Base-by-base conservation (phyloP, 257 asterid genomes). In the Fraxinus quadrangulata region DNA sequence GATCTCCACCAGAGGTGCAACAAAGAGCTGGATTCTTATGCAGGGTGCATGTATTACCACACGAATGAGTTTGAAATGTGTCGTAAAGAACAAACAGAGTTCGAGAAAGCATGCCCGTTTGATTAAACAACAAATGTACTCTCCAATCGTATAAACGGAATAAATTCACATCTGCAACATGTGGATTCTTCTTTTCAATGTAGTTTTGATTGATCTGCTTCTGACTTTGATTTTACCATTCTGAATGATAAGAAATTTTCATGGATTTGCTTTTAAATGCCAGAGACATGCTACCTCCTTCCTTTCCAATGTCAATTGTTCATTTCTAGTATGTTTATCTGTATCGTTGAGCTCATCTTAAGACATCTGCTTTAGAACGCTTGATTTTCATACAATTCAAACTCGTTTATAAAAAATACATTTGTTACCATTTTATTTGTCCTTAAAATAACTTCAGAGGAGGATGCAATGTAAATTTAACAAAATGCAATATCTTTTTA, bases 1-100 rank as follows among this genome's bases (percentile, higher is more conserved):
- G 95, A 93, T 85, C 86, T 93, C 73, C 97, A 93, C 78, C 98
- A 90, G 79, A 92, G 83, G 83, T 96, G 99, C 88, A 80, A 78
- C 81, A 96, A 96, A 78, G 99, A 96, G 85, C 85, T 93, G 88
- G 95, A 96, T 84, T 84, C 97, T 31, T 96, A 93, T 78, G 93
- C 94, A 17, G 97, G 99, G 68, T 93, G 99, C 85, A 89, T 96
- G 99, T 90, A 90, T 87, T 93, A 93, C 90, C 83, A 87, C 88
- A 93, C 98, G 0, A 93, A 96, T 31, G 98, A 96, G 82, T 96
- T 93, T 80, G 99, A 96, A 36, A 68, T 92, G 45, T 96, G 99
- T 73, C 96, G 98, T 79, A 87, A 90, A 84, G 98, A 93, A 88
- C 98, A 96, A 81, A 65, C 87, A 65, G 94, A 86, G 23, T 96